A percentile compares a stretch with the other conserved stretches of the same genome.
Conservation (phyloP, 176 grass and related monocot species). For the Aegilops bicornis region DNA sequence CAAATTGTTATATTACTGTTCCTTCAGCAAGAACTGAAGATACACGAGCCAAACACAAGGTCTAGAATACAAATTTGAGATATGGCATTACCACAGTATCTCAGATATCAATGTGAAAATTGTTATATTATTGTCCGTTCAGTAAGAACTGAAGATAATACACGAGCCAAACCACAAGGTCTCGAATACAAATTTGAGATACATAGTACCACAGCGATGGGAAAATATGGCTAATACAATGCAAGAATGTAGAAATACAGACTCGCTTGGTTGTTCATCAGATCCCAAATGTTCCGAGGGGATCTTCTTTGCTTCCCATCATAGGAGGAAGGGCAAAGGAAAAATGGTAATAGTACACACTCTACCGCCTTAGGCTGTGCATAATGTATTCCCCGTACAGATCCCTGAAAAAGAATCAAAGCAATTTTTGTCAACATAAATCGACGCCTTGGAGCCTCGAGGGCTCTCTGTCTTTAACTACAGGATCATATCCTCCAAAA, state of each 20-base stretch:
- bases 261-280: conserved; percentile 11
- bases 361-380: conserved; percentile 68
- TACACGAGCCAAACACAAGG: too few species aligned
- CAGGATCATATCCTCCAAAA: neutral
- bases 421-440: neutral
- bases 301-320: neutral
- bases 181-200: conserved; percentile 10
- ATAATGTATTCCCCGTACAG: conserved; percentile 78
- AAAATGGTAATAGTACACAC: neutral
- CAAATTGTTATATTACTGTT: too few species aligned
- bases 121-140: neutral
- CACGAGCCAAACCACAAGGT: conserved; percentile 23
- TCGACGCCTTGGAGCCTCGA: neutral
- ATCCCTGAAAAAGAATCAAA: conserved; percentile 48
- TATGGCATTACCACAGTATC: too few species aligned
- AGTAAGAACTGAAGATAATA: conserved; percentile 21
- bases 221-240: conserved; percentile 15
- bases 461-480: neutral
- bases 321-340: neutral
- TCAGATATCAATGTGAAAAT: neutral
- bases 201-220: neutral
- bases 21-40: too few species aligned
- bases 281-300: conserved; percentile 12
- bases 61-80: too few species aligned
- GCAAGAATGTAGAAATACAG: neutral